A percentile compares a stretch with the other conserved stretches of the same genome.
Evolutionary conservation across 177 flowering plant genomes (phyloP).

Genomic region (Vitis hybrid): DNA sequence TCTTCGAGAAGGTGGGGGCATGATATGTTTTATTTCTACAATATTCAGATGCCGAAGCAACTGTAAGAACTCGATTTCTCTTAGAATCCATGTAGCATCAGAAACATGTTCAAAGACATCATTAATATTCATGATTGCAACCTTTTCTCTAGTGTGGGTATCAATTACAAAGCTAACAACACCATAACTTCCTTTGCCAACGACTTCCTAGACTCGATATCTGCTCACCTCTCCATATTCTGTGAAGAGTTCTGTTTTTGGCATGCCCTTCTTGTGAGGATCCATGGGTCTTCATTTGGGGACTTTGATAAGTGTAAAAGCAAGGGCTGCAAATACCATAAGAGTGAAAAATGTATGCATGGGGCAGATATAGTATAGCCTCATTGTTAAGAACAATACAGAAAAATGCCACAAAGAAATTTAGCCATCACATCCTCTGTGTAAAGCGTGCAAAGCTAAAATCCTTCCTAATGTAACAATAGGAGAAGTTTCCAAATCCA

Average conservation of each 20-base stretch:
- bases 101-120: conserved; percentile 32
- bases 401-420: conserved; percentile 68
- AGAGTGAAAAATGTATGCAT: conserved; percentile 98
- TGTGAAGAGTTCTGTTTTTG: conserved; percentile 25
- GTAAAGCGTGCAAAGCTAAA: conserved; percentile 88
- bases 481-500: conserved; percentile 98
- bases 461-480: conserved; percentile 92
- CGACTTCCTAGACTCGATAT: conserved; percentile 28
- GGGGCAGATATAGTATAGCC: conserved; percentile 94
- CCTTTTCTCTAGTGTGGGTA: conserved; percentile 34
- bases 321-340: conserved; percentile 67
- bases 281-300: no score
- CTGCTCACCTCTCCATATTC: conserved; percentile 35
- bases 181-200: conserved; percentile 40
- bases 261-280: no score
- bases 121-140: conserved; percentile 33
- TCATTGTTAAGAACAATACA: conserved; percentile 91
- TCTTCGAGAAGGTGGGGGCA: conserved; percentile 31
- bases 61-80: conserved; percentile 30
- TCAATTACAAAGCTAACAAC: conserved; percentile 35
- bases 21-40: conserved; percentile 35
- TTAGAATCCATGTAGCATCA: conserved; percentile 28
- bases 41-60: conserved; percentile 33
- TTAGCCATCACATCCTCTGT: conserved; percentile 48
- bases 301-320: no score